Evolutionary conservation across 495 filamentous ascomycete species (phyloP), one percentile per base, ranked within the genome.

Genomic region (Penicillium subrubescens): DNA sequence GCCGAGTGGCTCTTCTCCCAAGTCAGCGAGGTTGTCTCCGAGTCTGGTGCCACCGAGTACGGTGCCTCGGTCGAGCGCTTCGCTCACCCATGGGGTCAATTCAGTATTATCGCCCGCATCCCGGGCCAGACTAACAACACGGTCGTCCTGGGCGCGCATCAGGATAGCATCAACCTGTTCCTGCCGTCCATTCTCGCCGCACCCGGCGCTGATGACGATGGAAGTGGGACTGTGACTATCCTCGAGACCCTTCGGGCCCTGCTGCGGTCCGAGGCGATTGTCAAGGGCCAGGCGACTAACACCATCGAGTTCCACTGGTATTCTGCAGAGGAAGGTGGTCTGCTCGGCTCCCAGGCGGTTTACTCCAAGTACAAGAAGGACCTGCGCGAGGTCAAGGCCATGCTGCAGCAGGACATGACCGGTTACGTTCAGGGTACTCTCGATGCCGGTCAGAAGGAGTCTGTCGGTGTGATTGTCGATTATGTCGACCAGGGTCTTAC

Each of bases 401-500:
- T 99, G 95, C 83, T 99, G 50, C 96, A 99, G 81, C 95, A 99
- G 76, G 95, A 99, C 75, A 99, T 98, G 95, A 98, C 95, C 2
- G 95, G 95, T 11, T 97, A 89, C 73, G 84, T 93, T 5, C 88
- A 93, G 62, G 89, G 88, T 44, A 96, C 95, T 0, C 79, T 96
- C 17, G 88, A 92, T 60, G 91, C 92, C 14, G 94, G 94, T 51
- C 84, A 90, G 73, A 82, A 88, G 17, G 96, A 98, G 82, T 88
- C 87, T 27, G 90, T 98, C 4, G 94, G 95, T 29, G 92, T 99
- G 41, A 97, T 99, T 65, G 91, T 90, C 1, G 95, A 99, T 76
- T 98, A 82, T 71, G 96, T 98, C 25, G 89, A 97, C 71, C 81
- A 84, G 3, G 86, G 80, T 43, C 81, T 99, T 62, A 98, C 95